phyloP scores from a whole-genome alignment of 306 rosid species.

The Oemleria cerasiformis region DNA sequence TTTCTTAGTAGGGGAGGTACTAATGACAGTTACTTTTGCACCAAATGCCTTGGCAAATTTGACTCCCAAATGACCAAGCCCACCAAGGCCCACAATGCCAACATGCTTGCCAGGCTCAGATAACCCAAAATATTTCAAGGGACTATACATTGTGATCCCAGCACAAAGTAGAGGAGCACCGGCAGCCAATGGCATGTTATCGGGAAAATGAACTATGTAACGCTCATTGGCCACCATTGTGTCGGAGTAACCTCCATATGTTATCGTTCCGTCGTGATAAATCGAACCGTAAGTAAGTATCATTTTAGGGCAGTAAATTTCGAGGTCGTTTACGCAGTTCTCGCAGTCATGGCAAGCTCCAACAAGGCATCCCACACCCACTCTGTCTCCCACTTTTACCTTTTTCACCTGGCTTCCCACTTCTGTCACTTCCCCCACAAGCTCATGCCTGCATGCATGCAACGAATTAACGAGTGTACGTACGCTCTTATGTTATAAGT shows the following conservation, averaged over 20 bases:
- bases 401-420: conserved; percentile 52
- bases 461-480: too few species aligned
- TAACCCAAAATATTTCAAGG: conserved; percentile 30
- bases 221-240: conserved; percentile 45
- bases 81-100: conserved; percentile 56
- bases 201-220: conserved; percentile 44
- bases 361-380: conserved; percentile 55
- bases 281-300: conserved; percentile 18
- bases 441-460: conserved; percentile 37
- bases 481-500: too few species aligned
- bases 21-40: conserved; percentile 40
- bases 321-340: conserved; percentile 35
- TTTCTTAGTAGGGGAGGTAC: conserved; percentile 45
- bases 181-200: conserved; percentile 37
- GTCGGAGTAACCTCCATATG: conserved; percentile 52
- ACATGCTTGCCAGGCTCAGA: conserved; percentile 39
- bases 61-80: conserved; percentile 46
- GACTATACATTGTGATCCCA: conserved; percentile 58
- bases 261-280: conserved; percentile 35
- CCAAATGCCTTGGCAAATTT: conserved; percentile 59
- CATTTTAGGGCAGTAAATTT: conserved; percentile 42
- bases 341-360: conserved; percentile 44
- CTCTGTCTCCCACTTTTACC: conserved; percentile 58
- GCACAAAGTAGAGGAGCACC: conserved; percentile 60
- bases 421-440: conserved; percentile 52